Base-by-base conservation (phyloP, 768 basidiomycete genomes). In the Rhizopogon rudus region DNA sequence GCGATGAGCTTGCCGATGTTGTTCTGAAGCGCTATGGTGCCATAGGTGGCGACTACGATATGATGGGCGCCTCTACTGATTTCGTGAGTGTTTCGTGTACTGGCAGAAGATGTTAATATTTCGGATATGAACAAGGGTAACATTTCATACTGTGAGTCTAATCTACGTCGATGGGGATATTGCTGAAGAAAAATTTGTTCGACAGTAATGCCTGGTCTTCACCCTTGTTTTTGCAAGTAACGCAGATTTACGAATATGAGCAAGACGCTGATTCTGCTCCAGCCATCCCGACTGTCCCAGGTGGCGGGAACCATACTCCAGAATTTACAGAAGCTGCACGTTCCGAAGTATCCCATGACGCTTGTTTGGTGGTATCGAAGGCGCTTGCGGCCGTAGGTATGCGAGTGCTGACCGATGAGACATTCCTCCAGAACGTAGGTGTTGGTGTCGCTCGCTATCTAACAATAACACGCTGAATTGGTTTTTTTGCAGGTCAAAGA, bases 281-380 rank as follows among this genome's bases (percentile, higher is more conserved):
- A 88, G 87, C 84, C 6, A 91, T 89, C 42, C 88, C 88, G 1
- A 87, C 85, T 0, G 72, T 80, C 40, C 63, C 70, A 0, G 76
- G 84, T 57, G 87, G 87, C n/a, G 86, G 87, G 7, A 89, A 89
- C 61, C 88, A 91, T 61, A 88, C 87, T 0, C 69, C 69, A 2
- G 80, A 66, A 9, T 91, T 91, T 61, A 74, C 77, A 14, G 67
- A 77, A 20, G 68, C 86, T 1, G 88, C 87, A 0, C 75, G 79
- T 0, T 83, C 80, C 0, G 61, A 69, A 7, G 77, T 73, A 45
- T 81, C 87, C 1, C 88, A 89, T 60, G 67, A 79, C 22, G 83
- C 82, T 3, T 82, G 80, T 55, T 63, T 88, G 44, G 77, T 81
- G 51, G 75, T 87, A 4, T 78, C 82, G 13, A 86, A 85, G 60